Evolutionary conservation across 225 moss, liverwort and hornwort species (phyloP), one percentile per base, ranked within the genome.

Genomic region (Bryoerythrophyllum caledonicum): DNA sequence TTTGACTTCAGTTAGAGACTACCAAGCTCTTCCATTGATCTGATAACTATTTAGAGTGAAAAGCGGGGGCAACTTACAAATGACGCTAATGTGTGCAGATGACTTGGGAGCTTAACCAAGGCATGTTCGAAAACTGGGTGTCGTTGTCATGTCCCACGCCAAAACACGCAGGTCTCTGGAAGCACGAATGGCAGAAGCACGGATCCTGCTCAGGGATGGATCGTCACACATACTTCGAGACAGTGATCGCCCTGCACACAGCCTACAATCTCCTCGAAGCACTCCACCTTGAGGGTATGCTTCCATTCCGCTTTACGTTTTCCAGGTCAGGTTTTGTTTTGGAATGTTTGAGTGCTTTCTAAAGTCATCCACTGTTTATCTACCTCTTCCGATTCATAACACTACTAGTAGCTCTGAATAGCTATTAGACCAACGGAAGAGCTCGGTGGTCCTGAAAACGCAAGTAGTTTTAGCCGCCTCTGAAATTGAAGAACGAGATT

Each of bases 121-220:
- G 23, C 12, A 60, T 83, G 75, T 40, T 53, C 17, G 21, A 32
- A 25, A 65, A 75, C 20, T 78, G 82, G 82, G 71, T 32, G 20
- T 65, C 70, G 10, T 32, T 82, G 59, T 17, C 32, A 38, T 79
- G 82, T 60, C 79, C 82, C 49, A 58, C 26, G 6, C 13, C 23
- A 10, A 48, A 37, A 15, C 58, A 58, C 8, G 44, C 41, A 6
- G 44, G 60, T n/a, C 46, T 83, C 35, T 79, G 75, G 35, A 1
- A 4, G 14, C 76, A 73, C 25, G 55, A 32, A 41, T 80, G 79
- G 80, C 48, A 12, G 49, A 80, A 83, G 57, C 83, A 80, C 54
- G 76, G 72, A 10, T 30, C 58, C 19, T 80, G 79, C 80, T 79
- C 79, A 28, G 49, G 65, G 4, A 67, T 83, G 79, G 14, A 72